Base-by-base conservation (phyloP, 306 rosid species). In the Gastrolobium villosum region DNA sequence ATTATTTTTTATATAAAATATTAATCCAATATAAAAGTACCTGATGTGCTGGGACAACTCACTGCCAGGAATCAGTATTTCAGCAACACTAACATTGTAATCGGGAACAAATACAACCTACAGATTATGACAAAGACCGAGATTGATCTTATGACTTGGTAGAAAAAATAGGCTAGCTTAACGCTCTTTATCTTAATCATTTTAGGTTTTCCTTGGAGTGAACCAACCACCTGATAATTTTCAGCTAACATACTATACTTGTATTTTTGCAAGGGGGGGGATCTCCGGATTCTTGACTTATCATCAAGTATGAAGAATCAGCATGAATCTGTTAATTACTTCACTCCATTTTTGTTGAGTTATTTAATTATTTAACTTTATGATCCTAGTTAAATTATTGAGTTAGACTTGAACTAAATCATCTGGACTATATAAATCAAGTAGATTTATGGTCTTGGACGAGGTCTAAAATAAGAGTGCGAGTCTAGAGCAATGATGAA, bases 21-120 rank as follows among this genome's bases (percentile, higher is more conserved):
- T 36, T 44, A 15, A 15, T 68, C 36, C 46, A 52, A 14, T 75
- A 30, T 43, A 15, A 46, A 64, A n/a, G 34, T 86, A 91, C 97
- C 97, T 95, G 81, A 92, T 95, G 78, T 95, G 99, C 84, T 92
- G 97, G 35, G 99, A 95, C 72, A 95, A 91, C 83, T 95, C 99
- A 84, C 98, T 95, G 28, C 98, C 99, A 45, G 98, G 99, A 72
- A 95, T 95, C 57, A 95, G 86, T 78, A 86, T 55, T 86, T 95
- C 98, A 50, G 99, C 97, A 43, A 85, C 97, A 82, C 95, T 95
- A 70, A 95, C 98, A 72, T 92, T 92, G 86, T 95, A 95, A 81
- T 95, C 98, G 35, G 99, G 99, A 83, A 95, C 90, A 61, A 94
- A 94, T 70, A 94, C 83, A 80, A 94, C 97, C 99, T 92, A 55